A percentile compares a stretch with the other conserved stretches of the same genome.
Conservation (phyloP, 768 basidiomycete species). For the Panaeolus papilionaceus region DNA sequence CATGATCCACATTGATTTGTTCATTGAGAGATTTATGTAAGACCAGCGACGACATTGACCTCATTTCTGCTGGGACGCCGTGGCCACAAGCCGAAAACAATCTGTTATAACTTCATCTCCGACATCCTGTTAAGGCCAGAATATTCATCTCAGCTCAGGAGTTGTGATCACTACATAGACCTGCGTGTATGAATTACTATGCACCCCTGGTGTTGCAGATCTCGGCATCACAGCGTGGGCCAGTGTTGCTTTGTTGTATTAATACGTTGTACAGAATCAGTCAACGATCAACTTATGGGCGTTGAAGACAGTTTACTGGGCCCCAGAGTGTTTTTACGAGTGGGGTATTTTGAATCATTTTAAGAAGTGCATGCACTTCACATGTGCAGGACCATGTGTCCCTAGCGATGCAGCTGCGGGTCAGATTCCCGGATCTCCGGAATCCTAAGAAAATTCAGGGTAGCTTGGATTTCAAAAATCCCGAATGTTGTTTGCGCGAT, state of each 20-base stretch:
- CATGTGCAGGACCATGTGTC: constrained; percentile 10
- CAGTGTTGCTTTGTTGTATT: constrained; percentile 13
- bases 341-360: constrained; percentile 12
- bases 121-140: not conserved
- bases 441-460: not conserved
- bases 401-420: constrained; percentile 13
- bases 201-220: constrained; percentile 13
- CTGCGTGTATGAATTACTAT: not conserved
- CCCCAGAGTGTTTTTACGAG: constrained; percentile 2
- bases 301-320: constrained; percentile 9
- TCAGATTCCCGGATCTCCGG: constrained; percentile 1
- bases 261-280: constrained; percentile 14
- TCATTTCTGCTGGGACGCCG: not conserved
- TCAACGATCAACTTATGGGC: constrained; percentile 11
- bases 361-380: constrained; percentile 7
- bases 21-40: not conserved
- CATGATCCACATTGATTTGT: not conserved
- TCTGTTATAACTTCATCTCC: constrained; percentile 7
- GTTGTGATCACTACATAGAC: not conserved
- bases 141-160: not conserved
- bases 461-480: not conserved
- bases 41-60: not conserved
- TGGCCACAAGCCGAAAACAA: not conserved
- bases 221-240: constrained; percentile 14
- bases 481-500: not conserved